A percentile compares a stretch with the other conserved stretches of the same genome.
Evolutionary conservation across 2,329 filamentous ascomycete species (phyloP).

Genomic region (Chalaropsis ovoidea): DNA sequence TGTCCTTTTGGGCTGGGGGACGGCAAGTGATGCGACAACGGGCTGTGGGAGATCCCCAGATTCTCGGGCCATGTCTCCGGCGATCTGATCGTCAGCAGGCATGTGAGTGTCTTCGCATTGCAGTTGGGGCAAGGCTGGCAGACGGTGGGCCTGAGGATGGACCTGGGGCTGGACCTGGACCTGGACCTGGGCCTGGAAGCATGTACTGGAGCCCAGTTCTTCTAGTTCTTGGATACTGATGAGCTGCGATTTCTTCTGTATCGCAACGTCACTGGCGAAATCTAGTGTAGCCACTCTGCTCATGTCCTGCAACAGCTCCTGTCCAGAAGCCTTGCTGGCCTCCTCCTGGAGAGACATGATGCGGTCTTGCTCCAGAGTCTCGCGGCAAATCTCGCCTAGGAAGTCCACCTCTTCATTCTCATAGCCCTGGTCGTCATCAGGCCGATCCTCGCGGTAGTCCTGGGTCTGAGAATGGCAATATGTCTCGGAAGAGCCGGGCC

Average conservation of each 20-base stretch:
- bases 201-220: not conserved
- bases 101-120: not conserved
- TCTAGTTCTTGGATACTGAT: not conserved
- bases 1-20: too few relatives aligned
- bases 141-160: not conserved
- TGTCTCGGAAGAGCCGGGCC: not conserved
- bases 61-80: not conserved
- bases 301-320: not conserved
- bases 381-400: slow-evolving; percentile 9
- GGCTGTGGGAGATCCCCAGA: not conserved
- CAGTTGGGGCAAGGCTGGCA: not conserved
- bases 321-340: not conserved
- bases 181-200: not conserved
- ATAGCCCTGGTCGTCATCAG: not conserved
- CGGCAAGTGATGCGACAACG: not conserved
- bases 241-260: not conserved
- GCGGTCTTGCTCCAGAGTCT: slow-evolving; percentile 8
- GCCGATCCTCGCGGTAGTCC: not conserved
- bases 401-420: slow-evolving; percentile 10
- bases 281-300: not conserved
- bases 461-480: not conserved
- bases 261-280: not conserved
- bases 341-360: not conserved
- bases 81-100: slow-evolving; percentile 7
- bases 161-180: too few relatives aligned